Conservation (phyloP, 139 green algal species). For the Picochlorum sp. region DNA sequence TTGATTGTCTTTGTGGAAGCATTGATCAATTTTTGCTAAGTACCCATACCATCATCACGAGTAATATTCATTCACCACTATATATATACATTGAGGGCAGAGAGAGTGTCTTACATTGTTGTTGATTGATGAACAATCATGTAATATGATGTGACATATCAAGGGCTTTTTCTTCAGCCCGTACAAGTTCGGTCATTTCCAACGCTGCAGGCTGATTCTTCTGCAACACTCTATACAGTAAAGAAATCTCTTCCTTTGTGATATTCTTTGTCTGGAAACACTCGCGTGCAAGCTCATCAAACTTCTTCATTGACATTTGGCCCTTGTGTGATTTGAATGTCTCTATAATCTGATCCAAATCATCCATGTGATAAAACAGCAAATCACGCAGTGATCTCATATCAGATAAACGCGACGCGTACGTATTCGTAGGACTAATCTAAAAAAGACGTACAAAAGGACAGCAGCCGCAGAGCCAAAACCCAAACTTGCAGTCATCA, state of each 20-base stretch:
- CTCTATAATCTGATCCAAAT: conserved; percentile 32
- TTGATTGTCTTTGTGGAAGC: conserved; percentile 25
- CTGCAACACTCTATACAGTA: conserved; percentile 42
- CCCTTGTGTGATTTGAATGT: background rate
- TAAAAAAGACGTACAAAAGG: conserved; percentile 29
- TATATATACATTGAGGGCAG: background rate
- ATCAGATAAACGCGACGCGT: conserved; percentile 30
- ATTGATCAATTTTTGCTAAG: conserved; percentile 27
- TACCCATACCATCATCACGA: background rate
- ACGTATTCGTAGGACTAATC: conserved; percentile 26
- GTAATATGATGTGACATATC: conserved; percentile 2
- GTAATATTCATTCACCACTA: background rate
- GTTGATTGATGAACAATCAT: background rate
- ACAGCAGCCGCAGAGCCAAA: background rate
- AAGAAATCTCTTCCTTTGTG: conserved; percentile 27
- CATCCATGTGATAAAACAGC: conserved; percentile 40
- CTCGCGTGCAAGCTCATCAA: conserved; percentile 15
- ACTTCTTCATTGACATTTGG: conserved; percentile 24
- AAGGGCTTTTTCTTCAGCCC: conserved; percentile 14
- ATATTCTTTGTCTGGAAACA: conserved; percentile 22
- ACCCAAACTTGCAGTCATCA: conserved; percentile 9
- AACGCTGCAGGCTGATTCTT: conserved; percentile 24
- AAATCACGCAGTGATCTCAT: conserved; percentile 39
- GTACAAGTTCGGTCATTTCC: conserved; percentile 26
- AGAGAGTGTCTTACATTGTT: background rate